Evolutionary conservation across 495 filamentous ascomycete genomes (phyloP).

Genomic region (Parathielavia appendiculata): DNA sequence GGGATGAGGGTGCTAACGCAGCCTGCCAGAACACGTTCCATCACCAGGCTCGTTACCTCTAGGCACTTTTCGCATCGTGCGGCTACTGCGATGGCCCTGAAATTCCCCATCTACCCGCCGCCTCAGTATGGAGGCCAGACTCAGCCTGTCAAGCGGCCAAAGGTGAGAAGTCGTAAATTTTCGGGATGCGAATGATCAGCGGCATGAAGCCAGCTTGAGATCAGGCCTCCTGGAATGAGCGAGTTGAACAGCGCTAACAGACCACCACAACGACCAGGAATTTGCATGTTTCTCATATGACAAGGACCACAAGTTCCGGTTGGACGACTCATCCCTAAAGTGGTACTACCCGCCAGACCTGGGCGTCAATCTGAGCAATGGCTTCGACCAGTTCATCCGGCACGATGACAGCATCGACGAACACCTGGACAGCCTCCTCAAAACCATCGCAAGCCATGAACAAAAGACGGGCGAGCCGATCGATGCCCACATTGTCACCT

Average conservation of each 20-base stretch:
- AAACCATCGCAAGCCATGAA: slow-evolving; percentile 68
- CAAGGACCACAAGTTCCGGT: slow-evolving; percentile 65
- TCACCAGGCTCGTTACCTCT: neutral
- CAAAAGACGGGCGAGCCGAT: slow-evolving; percentile 58
- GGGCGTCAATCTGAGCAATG: slow-evolving; percentile 64
- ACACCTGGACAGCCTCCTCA: slow-evolving; percentile 79
- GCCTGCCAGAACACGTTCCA: neutral
- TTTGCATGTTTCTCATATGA: slow-evolving; percentile 90
- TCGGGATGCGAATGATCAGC: neutral
- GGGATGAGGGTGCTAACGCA: slow-evolving; percentile 11
- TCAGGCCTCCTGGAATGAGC: neutral
- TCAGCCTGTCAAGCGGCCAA: slow-evolving; percentile 61
- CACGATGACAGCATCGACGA: slow-evolving; percentile 78
- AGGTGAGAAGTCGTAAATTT: slow-evolving; percentile 38
- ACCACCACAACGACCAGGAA: slow-evolving; percentile 49
- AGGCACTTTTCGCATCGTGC: neutral
- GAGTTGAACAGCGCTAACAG: neutral
- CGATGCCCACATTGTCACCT: slow-evolving; percentile 79
- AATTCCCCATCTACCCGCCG: slow-evolving; percentile 60
- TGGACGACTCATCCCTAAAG: slow-evolving; percentile 69
- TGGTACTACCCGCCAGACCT: slow-evolving; percentile 83
- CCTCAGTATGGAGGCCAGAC: slow-evolving; percentile 55
- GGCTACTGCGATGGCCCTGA: slow-evolving; percentile 24
- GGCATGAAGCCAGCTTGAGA: neutral
- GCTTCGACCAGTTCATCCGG: slow-evolving; percentile 78